Conservation (phyloP, 768 basidiomycete species). For the Russula griseocarnosa region DNA sequence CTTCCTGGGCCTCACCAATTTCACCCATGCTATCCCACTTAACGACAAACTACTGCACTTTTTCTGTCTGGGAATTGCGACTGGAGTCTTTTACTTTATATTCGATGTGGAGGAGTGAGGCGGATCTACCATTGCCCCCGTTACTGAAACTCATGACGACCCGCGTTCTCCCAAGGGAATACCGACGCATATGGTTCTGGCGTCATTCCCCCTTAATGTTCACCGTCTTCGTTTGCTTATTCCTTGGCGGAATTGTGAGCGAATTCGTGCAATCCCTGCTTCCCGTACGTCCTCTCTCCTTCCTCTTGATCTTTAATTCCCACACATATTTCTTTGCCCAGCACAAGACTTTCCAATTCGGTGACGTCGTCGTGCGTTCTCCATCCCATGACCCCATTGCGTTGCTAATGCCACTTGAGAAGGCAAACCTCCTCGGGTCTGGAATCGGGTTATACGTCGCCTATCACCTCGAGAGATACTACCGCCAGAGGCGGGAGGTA, state of each 20-base stretch:
- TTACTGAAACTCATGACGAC: neutral
- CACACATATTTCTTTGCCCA: constrained; percentile 31
- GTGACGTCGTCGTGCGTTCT: constrained; percentile 61
- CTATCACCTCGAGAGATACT: constrained; percentile 68
- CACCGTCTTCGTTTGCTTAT: constrained; percentile 65
- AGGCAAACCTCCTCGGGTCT: constrained; percentile 81
- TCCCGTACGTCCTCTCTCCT: constrained; percentile 45
- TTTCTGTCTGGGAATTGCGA: constrained; percentile 69
- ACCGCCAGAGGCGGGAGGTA: constrained; percentile 77
- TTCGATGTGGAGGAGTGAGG: constrained; percentile 84
- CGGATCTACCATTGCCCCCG: constrained; percentile 2
- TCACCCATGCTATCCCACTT: constrained; percentile 57
- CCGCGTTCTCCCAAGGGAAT: constrained; percentile 46
- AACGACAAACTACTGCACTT: constrained; percentile 82
- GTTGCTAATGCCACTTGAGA: constrained; percentile 1
- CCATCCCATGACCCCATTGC: neutral
- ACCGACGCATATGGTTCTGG: constrained; percentile 85
- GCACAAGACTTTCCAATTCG: constrained; percentile 69
- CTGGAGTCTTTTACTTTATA: constrained; percentile 81
- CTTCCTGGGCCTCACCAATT: constrained; percentile 73
- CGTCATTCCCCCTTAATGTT: constrained; percentile 65
- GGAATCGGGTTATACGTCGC: constrained; percentile 60
- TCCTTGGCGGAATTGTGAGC: constrained; percentile 76
- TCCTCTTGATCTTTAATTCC: neutral
- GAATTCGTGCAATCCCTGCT: constrained; percentile 78